Evolutionary conservation across 371 early-diverging fungal genomes (phyloP), one percentile per base, ranked within the genome.

Genomic region (Mortierella sp.): DNA sequence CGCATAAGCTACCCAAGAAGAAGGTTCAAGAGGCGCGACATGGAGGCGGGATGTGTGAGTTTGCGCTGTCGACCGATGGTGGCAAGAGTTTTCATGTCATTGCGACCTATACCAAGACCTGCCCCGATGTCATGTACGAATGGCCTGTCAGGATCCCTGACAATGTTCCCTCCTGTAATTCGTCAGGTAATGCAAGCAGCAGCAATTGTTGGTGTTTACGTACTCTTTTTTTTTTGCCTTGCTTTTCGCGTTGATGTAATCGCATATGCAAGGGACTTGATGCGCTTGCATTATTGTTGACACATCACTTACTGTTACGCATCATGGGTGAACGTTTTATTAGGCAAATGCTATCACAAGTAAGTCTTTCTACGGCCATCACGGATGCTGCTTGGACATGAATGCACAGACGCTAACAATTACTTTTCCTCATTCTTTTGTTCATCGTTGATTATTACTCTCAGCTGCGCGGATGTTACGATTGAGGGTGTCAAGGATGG

Each of bases 41-140:
- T 70, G 85, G 86, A 29, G 93, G 93, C 40, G 93, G 93, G 5
- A 89, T 90, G 67, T 93, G 94, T 70, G 89, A 92, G 77, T 93
- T 93, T 67, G 81, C 94, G 2, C 70, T 93, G 39, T 88, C 89
- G 7, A 89, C 89, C 50, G 90, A 93, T 73, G 89, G 86, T 40
- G 93, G 90, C 43, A 77, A 84, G 29, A 87, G 86, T 10, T 93
- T 88, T 68, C 91, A 90, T 11, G 90, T 90, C 16, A 65, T 93
- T 34, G 84, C 88, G 7, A 47, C 41, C 19, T 73, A 73, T 26
- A 66, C 68, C 40, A 73, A 67, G 50, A 66, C 74, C 4, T 73
- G 74, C 9, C 74, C 74, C 1, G 88, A 88, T 50, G 88, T 88
- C 43, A 47, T 87, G 44, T 73, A 66, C 29, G 53, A 66, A n/a